Percentiles rank a stretch among this genome's conserved stretches.
phyloP scores from a whole-genome alignment of 208 protist genomes.

The Leptomonas pyrrhocoris region DNA sequence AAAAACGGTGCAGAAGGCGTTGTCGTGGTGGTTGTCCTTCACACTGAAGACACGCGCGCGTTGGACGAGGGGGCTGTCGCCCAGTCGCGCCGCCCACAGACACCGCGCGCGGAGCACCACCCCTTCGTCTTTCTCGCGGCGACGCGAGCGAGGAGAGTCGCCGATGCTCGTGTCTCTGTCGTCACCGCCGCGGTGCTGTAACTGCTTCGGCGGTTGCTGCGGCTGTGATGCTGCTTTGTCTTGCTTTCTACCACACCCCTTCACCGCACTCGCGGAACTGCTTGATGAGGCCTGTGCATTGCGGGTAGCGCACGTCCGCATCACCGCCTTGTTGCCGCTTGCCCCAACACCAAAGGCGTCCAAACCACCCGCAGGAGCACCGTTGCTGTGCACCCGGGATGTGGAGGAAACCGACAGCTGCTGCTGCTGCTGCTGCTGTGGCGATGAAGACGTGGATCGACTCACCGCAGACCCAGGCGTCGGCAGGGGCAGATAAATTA shows the following conservation, averaged over 20 bases:
- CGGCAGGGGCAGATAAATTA: slow-evolving; percentile 10
- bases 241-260: too few species aligned
- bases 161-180: neutral
- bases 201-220: slow-evolving; percentile 3
- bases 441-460: neutral
- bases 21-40: slow-evolving; percentile 17
- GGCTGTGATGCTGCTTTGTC: neutral
- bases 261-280: too few species aligned
- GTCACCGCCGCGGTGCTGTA: neutral
- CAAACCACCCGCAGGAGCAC: neutral
- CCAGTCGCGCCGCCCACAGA: slow-evolving; percentile 46
- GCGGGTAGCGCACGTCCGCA: too few species aligned
- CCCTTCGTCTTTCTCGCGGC: slow-evolving; percentile 14
- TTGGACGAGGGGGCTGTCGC: slow-evolving; percentile 58
- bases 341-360: neutral
- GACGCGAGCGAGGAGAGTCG: neutral
- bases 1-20: slow-evolving; percentile 70
- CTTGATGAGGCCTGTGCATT: too few species aligned
- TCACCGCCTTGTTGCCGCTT: too few species aligned
- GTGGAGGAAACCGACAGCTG: neutral
- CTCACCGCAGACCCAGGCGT: neutral
- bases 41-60: slow-evolving; percentile 58
- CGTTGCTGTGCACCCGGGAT: neutral
- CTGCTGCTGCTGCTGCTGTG: too few species aligned
- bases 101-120: slow-evolving; percentile 48